Percentiles rank a stretch among this genome's conserved stretches.
These are phyloP conservation scores for Ophiosphaerella herpotricha DNA, from an alignment of 2,329 filamentous ascomycete species.

Conservation along the genomic window DNA sequence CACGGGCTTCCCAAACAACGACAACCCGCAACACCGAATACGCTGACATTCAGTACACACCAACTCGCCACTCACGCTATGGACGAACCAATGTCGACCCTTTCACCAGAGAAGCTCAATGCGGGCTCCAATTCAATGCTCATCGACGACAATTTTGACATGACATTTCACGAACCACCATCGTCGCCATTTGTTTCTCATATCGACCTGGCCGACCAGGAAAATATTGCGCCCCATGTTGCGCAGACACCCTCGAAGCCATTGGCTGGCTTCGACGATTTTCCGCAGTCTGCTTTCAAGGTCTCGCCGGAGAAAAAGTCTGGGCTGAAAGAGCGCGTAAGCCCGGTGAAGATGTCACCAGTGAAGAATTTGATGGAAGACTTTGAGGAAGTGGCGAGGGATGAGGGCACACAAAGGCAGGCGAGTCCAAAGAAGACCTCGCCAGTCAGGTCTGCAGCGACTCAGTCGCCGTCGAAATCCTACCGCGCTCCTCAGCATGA, in stretches of 20 bases:
- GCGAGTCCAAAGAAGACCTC: conserved; percentile 33
- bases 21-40: conserved; percentile 12
- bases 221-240: conserved; percentile 39
- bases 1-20: background rate
- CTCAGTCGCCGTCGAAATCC: conserved; percentile 34
- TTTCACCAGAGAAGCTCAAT: conserved; percentile 39
- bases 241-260: conserved; percentile 31
- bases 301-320: conserved; percentile 36
- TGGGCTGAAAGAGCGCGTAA: conserved; percentile 32
- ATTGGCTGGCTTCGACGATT: conserved; percentile 27
- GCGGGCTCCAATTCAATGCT: conserved; percentile 22
- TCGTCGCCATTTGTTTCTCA: conserved; percentile 57
- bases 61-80: conserved; percentile 17
- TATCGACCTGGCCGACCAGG: conserved; percentile 46
- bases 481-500: conserved; percentile 22
- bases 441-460: conserved; percentile 33
- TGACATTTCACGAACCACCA: conserved; percentile 48
- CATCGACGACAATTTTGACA: conserved; percentile 40
- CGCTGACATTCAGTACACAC: conserved; percentile 18
- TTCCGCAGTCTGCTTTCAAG: conserved; percentile 40
- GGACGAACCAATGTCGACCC: conserved; percentile 37
- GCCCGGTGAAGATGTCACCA: conserved; percentile 38
- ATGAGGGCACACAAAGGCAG: conserved; percentile 5
- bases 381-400: conserved; percentile 24
- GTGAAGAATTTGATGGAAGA: conserved; percentile 34